A percentile compares a stretch with the other conserved stretches of the same genome.
These are phyloP conservation scores for Punica granatum DNA, from an alignment of 345 rosid species.

Conservation along the genomic window DNA sequence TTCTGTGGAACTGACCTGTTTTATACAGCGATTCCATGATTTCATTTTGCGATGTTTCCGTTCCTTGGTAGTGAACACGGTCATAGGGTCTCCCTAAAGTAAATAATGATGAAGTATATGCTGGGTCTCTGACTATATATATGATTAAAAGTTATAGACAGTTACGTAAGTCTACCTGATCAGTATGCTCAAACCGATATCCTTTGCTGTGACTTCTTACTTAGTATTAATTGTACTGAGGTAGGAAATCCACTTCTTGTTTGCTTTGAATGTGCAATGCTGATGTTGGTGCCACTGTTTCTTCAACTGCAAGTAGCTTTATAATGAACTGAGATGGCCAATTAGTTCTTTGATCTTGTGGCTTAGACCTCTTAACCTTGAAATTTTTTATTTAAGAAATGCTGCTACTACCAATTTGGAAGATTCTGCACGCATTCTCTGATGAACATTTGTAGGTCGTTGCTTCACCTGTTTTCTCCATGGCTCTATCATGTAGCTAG, in stretches of 20 bases:
- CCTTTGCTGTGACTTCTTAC: not conserved
- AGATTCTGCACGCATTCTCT: too few relatives aligned
- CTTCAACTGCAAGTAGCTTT: not conserved
- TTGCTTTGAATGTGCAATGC: not conserved
- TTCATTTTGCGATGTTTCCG: too few relatives aligned
- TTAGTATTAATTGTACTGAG: not conserved
- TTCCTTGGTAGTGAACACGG: too few relatives aligned
- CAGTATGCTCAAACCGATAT: not conserved
- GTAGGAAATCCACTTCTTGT: not conserved
- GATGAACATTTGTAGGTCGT: not conserved
- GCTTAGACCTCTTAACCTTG: not conserved
- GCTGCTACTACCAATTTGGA: too few relatives aligned
- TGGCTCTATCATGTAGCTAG: not conserved
- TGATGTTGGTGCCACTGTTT: not conserved
- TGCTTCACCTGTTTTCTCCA: not conserved
- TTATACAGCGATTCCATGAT: too few relatives aligned
- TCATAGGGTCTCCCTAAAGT: too few relatives aligned
- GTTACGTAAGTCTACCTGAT: not conserved
- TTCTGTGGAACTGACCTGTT: not conserved
- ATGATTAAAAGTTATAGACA: too few relatives aligned
- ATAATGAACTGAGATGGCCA: not conserved
- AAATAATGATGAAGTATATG: not conserved
- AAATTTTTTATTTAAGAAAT: not conserved
- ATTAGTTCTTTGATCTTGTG: not conserved
- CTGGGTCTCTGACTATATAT: too few relatives aligned